Conservation (phyloP, 2,329 filamentous ascomycete genomes). For the Cercospora sesami region DNA sequence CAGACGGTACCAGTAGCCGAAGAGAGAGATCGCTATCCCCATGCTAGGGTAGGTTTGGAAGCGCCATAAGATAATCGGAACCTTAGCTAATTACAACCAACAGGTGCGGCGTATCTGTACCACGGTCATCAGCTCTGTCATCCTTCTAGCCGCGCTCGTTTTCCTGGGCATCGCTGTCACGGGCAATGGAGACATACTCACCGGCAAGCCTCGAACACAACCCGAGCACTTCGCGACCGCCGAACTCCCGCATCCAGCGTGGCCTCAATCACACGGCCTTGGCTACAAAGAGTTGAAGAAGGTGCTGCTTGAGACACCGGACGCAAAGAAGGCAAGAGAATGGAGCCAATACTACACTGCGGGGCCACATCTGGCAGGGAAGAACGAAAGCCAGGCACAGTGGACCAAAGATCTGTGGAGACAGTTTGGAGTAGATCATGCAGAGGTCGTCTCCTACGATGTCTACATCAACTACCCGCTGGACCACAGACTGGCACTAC, state of each 20-base stretch:
- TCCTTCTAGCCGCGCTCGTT: conserved; percentile 42
- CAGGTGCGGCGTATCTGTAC: conserved; percentile 65
- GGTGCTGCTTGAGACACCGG: conserved; percentile 56
- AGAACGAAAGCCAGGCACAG: conserved; percentile 54
- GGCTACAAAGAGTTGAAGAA: conserved; percentile 57
- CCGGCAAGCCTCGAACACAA: conserved; percentile 37
- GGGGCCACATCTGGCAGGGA: conserved; percentile 53
- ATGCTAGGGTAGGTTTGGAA: conserved; percentile 31
- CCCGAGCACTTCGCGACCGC: conserved; percentile 25
- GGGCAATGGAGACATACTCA: conserved; percentile 34
- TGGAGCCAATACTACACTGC: conserved; percentile 55
- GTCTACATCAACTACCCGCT: conserved; percentile 55
- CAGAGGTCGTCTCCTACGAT: conserved; percentile 52
- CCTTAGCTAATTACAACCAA: background rate
- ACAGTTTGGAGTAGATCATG: conserved; percentile 50
- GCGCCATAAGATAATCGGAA: background rate
- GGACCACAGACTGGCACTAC: conserved; percentile 48
- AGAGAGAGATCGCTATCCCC: conserved; percentile 55
- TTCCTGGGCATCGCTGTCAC: conserved; percentile 43
- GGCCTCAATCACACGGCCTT: conserved; percentile 50
- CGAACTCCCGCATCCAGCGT: conserved; percentile 40
- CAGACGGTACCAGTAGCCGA: conserved; percentile 60
- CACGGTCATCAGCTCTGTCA: conserved; percentile 48
- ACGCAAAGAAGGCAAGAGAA: conserved; percentile 51
- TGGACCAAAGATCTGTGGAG: conserved; percentile 54